phyloP scores from a whole-genome alignment of 2,329 filamentous ascomycete genomes.

The Colletotrichum sp. region DNA sequence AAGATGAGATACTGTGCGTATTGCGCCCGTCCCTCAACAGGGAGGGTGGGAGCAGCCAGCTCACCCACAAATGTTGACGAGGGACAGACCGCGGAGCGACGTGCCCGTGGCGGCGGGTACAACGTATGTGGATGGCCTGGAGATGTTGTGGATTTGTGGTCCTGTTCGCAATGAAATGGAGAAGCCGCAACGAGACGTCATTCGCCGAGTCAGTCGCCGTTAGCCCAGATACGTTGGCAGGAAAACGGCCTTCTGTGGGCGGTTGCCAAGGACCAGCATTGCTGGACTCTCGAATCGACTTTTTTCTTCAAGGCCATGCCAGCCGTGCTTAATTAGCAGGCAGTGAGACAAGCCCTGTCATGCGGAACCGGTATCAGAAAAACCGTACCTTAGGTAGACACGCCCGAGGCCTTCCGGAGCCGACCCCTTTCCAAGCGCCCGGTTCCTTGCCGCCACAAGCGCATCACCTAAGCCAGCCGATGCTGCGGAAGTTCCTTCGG shows the following conservation, averaged over 20 bases:
- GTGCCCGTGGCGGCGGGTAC: background rate
- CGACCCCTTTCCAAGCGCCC: background rate
- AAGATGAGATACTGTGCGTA: background rate
- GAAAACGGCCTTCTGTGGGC: background rate
- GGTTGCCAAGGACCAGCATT: background rate
- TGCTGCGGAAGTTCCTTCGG: background rate
- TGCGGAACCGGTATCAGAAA: background rate
- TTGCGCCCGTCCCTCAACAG: background rate
- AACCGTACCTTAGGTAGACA: background rate
- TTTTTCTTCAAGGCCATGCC: background rate
- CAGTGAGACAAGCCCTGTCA: slow-evolving; percentile 2
- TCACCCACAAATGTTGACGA: background rate
- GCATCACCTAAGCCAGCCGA: background rate
- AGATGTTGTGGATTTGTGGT: background rate
- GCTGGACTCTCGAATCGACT: background rate
- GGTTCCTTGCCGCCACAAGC: background rate
- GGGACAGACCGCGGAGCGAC: background rate
- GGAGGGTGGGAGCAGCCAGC: background rate
- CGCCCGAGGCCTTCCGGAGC: slow-evolving; percentile 4
- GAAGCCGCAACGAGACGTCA: background rate
- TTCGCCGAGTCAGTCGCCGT: slow-evolving; percentile 1
- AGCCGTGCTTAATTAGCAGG: background rate
- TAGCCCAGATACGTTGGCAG: background rate
- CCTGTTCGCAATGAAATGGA: background rate
- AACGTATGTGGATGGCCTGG: slow-evolving; percentile 15